Conservation (phyloP, 306 rosid species). For the Castanospermum australe region DNA sequence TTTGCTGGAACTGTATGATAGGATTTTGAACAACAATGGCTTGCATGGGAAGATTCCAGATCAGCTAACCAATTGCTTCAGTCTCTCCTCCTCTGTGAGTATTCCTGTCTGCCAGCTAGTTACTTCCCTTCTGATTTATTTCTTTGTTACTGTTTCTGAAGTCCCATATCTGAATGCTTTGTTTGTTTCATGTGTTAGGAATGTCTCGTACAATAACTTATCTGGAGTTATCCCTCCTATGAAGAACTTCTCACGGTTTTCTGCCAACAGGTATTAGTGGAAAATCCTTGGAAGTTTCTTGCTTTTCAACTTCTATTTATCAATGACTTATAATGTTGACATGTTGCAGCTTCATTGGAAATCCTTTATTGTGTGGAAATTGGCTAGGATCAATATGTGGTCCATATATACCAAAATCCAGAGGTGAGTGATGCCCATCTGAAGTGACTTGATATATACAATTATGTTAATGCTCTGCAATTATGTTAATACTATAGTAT, state of each 20-base stretch:
- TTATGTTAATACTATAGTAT: neutral
- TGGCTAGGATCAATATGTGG: conserved; percentile 81
- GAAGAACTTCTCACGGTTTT: conserved; percentile 69
- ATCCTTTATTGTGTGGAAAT: conserved; percentile 73
- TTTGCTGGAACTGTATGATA: neutral
- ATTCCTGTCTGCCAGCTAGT: neutral
- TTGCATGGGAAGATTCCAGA: conserved; percentile 70
- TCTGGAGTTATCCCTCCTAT: conserved; percentile 67
- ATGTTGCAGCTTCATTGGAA: conserved; percentile 70
- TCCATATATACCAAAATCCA: conserved; percentile 49
- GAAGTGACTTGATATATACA: neutral
- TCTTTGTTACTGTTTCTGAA: neutral
- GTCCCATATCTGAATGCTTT: neutral
- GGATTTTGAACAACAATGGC: conserved; percentile 69
- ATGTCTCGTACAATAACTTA: conserved; percentile 83
- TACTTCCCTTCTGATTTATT: neutral
- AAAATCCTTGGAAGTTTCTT: neutral
- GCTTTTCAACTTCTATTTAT: neutral
- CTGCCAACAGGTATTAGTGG: conserved; percentile 61
- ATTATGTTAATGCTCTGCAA: too few relatives aligned
- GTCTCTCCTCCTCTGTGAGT: conserved; percentile 74
- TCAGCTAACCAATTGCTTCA: conserved; percentile 77
- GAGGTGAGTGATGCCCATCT: conserved; percentile 36
- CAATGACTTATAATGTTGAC: neutral
- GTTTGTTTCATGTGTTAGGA: conserved; percentile 38